Evolutionary conservation across 2,329 filamentous ascomycete genomes (phyloP).

Genomic region (Ceratocystis ficicola): DNA sequence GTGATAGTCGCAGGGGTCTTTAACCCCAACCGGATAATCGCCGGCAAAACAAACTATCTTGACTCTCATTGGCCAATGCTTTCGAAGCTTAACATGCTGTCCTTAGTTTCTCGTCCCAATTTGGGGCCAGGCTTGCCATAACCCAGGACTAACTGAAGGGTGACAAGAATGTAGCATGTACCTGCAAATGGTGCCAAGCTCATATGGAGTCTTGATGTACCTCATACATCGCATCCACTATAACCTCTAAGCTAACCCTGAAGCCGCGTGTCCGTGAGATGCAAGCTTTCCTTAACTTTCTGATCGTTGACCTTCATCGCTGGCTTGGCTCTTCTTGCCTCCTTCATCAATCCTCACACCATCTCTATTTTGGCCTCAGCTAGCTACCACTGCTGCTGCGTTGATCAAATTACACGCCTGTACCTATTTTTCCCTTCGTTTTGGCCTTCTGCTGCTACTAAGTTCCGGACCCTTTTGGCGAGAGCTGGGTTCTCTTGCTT

Average conservation of each 20-base stretch:
- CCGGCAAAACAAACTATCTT: neutral
- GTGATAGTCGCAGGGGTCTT: neutral
- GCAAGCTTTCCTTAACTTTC: conserved; percentile 12
- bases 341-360: neutral
- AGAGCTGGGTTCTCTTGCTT: conserved; percentile 20
- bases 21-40: neutral
- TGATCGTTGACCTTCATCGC: neutral
- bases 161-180: conserved; percentile 7
- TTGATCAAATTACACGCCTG: conserved; percentile 3
- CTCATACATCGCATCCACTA: neutral
- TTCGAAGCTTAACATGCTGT: conserved; percentile 15
- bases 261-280: conserved; percentile 8
- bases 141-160: neutral
- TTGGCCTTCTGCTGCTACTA: neutral
- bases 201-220: neutral
- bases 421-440: neutral
- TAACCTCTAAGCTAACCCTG: neutral
- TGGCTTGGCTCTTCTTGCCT: neutral
- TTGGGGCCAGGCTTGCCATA: neutral
- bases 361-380: neutral
- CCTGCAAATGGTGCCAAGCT: neutral
- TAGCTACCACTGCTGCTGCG: neutral
- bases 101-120: conserved; percentile 5
- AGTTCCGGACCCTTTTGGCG: neutral
- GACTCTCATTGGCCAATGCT: conserved; percentile 14